phyloP scores from a whole-genome alignment of 768 basidiomycete species.

The Multifurca ochricompacta region DNA sequence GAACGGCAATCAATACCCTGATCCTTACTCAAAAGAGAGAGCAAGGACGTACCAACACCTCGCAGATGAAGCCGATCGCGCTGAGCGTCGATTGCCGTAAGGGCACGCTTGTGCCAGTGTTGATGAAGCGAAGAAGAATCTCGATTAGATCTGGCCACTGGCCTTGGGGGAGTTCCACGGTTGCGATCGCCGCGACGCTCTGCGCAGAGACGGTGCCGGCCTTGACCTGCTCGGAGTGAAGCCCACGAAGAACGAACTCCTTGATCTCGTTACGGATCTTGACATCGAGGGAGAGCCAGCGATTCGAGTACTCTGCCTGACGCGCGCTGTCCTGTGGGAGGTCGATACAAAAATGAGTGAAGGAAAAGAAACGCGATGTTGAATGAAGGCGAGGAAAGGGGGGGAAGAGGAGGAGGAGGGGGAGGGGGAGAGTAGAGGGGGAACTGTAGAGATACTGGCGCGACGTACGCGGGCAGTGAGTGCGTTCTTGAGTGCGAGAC shows the following conservation, averaged over 20 bases:
- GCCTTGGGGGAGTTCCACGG: constrained; percentile 80
- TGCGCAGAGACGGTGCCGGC: constrained; percentile 87
- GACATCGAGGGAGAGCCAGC: constrained; percentile 74
- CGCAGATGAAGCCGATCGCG: constrained; percentile 96
- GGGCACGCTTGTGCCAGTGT: constrained; percentile 60
- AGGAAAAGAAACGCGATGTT: too few species aligned
- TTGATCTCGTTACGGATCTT: constrained; percentile 77
- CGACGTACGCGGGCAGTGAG: constrained; percentile 75
- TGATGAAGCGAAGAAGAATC: constrained; percentile 79
- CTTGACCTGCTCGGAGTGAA: constrained; percentile 62
- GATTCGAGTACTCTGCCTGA: constrained; percentile 64
- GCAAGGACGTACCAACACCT: constrained; percentile 70
- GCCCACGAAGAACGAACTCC: constrained; percentile 73
- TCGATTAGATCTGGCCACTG: constrained; percentile 92
- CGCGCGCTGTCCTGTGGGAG: constrained; percentile 58
- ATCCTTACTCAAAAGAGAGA: neutral
- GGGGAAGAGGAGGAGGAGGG: constrained; percentile 12
- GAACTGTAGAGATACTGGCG: too few species aligned
- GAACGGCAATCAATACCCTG: neutral
- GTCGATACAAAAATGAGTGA: constrained; percentile 11
- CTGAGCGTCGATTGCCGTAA: constrained; percentile 84
- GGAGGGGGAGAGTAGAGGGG: constrained; percentile 19
- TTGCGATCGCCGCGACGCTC: constrained; percentile 89
- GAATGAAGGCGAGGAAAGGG: neutral
- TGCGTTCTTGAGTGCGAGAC: constrained; percentile 94